Base-by-base conservation (phyloP, 2,329 filamentous ascomycete species). In the Diaporthe citriasiana region DNA sequence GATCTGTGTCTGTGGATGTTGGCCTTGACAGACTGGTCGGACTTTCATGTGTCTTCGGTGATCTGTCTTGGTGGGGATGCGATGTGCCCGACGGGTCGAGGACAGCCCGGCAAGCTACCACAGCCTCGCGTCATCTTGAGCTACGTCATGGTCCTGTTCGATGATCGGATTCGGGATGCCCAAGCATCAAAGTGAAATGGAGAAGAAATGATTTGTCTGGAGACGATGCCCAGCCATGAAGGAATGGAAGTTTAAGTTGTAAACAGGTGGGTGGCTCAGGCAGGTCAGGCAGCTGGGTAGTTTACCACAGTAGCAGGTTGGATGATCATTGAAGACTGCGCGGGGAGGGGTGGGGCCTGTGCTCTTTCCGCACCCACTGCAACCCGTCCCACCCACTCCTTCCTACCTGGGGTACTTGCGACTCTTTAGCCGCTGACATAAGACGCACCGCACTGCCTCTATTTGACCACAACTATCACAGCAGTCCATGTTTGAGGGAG, bases 291-390 rank as follows among this genome's bases (percentile, higher is more conserved):
- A 51, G 22, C 9, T 50, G 15, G 25, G n/a, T 38, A 8, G 47
- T 50, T 66, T 66, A n/a, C n/a, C n/a, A n/a, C n/a, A n/a, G n/a
- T n/a, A 4, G 42, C 63, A 51, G 63, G 30, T 66, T 51, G 4
- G 38, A 27, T 9, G 40, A 25, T 33, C 42, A 30, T 47, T 22
- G 60, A 65, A 2, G 60, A 47, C 60, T 19, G 60, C 25, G 17
- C 53, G 42, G 45, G 12, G 42, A 47, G 1, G 59, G 59, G 38
- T 4, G 38, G 40, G 59, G 25, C 40, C 5, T 45, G 40, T 47
- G 38, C 25, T 25, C 22, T 40, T 25, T 33, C 47, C 17, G 59
- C 47, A 63, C 40, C 33, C 35, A 15, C 27, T n/a, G n/a, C n/a
- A n/a, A n/a, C n/a, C n/a, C n/a, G n/a, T n/a, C n/a, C n/a, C n/a